Evolutionary conservation across 108 stramenopile genomes (phyloP).

Genomic region (Fragilaria crotonensis): DNA sequence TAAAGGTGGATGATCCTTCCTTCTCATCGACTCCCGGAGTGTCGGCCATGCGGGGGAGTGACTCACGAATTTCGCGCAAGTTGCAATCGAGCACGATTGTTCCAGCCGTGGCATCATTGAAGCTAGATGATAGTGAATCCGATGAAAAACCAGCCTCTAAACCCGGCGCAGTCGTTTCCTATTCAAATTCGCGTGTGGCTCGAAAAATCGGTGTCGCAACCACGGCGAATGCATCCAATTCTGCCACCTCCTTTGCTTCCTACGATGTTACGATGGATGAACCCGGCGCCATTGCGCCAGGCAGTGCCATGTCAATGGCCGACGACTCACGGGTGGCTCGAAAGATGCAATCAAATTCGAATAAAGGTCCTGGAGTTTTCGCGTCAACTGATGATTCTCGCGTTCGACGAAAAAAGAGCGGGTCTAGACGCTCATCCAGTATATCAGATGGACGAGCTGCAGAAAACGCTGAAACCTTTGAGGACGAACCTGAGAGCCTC

Average conservation of each 20-base stretch:
- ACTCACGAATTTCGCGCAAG: background rate
- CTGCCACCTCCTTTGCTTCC: too few relatives aligned
- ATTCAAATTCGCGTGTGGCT: background rate
- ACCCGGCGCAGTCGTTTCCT: background rate
- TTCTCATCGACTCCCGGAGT: background rate
- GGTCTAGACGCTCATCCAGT: too few relatives aligned
- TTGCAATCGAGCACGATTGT: background rate
- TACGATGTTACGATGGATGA: too few relatives aligned
- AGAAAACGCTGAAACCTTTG: background rate
- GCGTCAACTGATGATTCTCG: too few relatives aligned
- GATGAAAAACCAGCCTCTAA: background rate
- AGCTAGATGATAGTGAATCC: background rate
- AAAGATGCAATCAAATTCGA: background rate
- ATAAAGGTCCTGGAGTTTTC: too few relatives aligned
- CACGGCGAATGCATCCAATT: too few relatives aligned
- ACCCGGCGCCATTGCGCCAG: background rate
- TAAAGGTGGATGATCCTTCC: background rate
- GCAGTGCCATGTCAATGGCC: background rate
- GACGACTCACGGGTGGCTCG: background rate
- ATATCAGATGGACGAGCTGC: too few relatives aligned
- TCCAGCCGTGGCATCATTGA: background rate
- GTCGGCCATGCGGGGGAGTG: background rate
- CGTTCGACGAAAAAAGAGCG: too few relatives aligned
- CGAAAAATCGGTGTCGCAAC: background rate
- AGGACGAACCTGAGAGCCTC: background rate